Base-by-base conservation (phyloP, 108 stramenopile species). In the Nitzschia sp. region DNA sequence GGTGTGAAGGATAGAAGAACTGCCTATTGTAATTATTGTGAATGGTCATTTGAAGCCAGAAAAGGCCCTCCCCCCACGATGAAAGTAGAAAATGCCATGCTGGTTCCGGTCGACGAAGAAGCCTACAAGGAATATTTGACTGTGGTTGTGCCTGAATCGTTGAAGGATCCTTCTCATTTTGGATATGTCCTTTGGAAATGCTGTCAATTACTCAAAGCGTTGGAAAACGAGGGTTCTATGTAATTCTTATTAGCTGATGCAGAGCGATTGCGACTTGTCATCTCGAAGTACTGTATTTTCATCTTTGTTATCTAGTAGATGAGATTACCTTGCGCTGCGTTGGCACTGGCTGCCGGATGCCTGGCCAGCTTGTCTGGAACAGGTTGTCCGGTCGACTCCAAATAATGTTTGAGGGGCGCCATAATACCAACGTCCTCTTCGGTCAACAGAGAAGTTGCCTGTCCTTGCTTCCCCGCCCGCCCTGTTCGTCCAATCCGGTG, bases 401-500 rank as follows among this genome's bases (percentile, higher is more conserved):
- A 71, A 56, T 96, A 96, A 22, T 75, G 45, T 61, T 84, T 84
- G 50, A 96, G 63, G 8, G 88, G 83, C 16, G 88, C 85, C 91
- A 96, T 92, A 34, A 97, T 94, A n/a, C 90, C 93, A 44, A 87
- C 85, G 66, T 97, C 96, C 58, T 79, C 79, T 36, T 97, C 97
- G 0, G 97, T 97, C 22, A 98, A 84, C 53, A 97, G 93, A 26
- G 94, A 95, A 2, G 93, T 94, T 3, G 99, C 97, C 16, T 92
- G 36, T 15, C 99, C 99, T 44, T 83, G 73, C 72, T 97, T 97
- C 8, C 99, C 99, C 15, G 99, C 99, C 34, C 99, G 92, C 0
- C 97, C 99, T 13, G 99, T 99, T 25, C 99, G 86, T 2, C 99
- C 99, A 68, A 99, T 98, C 22, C 99, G 78, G 79, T 98, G 97